Base-by-base conservation (phyloP, 2,329 filamentous ascomycete genomes). In the Balansia obtecta region DNA sequence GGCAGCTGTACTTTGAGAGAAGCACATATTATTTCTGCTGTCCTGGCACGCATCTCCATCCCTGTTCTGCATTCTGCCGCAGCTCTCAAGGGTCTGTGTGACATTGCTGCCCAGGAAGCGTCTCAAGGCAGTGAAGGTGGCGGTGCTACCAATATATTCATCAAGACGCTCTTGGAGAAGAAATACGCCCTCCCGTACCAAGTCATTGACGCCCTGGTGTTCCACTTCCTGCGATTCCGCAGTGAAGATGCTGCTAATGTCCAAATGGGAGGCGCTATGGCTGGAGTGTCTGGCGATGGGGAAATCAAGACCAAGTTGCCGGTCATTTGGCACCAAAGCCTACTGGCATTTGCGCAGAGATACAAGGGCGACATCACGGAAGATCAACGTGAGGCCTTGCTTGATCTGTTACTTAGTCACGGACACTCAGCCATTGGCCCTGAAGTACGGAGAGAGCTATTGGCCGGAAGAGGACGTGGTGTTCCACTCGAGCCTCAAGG, bases 331-430 rank as follows among this genome's bases (percentile, higher is more conserved):
- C 93, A 98, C 67, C 91, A 97, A 70, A 89, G 86, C 59, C 73
- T 98, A 32, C 71, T 98, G 50, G 85, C 88, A 2, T 98, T 98
- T 69, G 89, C 93, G 27, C 86, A 96, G 69, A 77, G 91, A 51
- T 98, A 97, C 70, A 83, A 89, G 62, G 94, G 96, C 58, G 91
- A 97, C 66, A 91, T 96, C 58, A 95, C 89, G 1, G 90, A 96
- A 65, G 90, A 96, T 58, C 90, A 95, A 71, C 76, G 90, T 58
- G 91, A 98, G 69, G 87, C 89, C 0, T 70, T 98, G 47, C 71
- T 98, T 6, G 93, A 98, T 69, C 69, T 98, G 53, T 72, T 98
- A 16, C 73, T 95, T 42, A 83, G 82, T 4, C 82, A 91, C 54
- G 90, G 90, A 0, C 93, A 98, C 69, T 82, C 83, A 54, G 80